Base-by-base conservation (phyloP, 257 asterid genomes). In the Ocimum tenuiflorum region DNA sequence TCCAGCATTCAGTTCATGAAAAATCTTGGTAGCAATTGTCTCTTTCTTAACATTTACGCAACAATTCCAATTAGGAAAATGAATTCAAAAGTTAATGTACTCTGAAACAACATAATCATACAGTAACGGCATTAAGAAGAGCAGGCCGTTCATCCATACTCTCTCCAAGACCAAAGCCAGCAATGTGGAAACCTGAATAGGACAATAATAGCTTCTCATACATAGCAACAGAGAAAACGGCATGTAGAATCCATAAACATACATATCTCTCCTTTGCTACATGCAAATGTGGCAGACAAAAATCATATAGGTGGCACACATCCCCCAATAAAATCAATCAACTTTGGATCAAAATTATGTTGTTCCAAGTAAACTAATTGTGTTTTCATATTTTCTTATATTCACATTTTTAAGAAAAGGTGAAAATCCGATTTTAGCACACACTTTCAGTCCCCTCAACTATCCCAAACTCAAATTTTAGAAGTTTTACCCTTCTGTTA, bases 111-210 rank as follows among this genome's bases (percentile, higher is more conserved):
- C 35, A 68, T 23, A 74, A 62, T 11, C 89, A 23, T 87, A 92
- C 99, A 60, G 68, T 83, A 57, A 86, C 68, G 75, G 91, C 95
- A 52, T 71, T 65, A 43, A 89, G 95, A 75, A 92, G 89, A 58
- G 84, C 78, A 62, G 88, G 72, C 68, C 97, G 90, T 70, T 84
- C 91, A 8, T 81, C 96, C 84, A 83, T 78, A 77, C 85, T 87
- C 82, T 92, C 97, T 18, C 99, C 99, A 67, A 84, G 86, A 60
- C 96, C 99, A 78, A 92, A 87, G 45, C 99, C 97, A 64, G 88
- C 86, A 73, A 92, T 84, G 83, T 81, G 86, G 73, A 80, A 92
- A 50, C 99, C 99, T 92, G 87, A 72, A 78, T 61, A 12, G 71
- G 23, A 42, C 29, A 71, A 19, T 41, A 74, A 24, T 35, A 67